Base-by-base conservation (phyloP, 768 basidiomycete genomes). In the Hydnum rufescens region DNA sequence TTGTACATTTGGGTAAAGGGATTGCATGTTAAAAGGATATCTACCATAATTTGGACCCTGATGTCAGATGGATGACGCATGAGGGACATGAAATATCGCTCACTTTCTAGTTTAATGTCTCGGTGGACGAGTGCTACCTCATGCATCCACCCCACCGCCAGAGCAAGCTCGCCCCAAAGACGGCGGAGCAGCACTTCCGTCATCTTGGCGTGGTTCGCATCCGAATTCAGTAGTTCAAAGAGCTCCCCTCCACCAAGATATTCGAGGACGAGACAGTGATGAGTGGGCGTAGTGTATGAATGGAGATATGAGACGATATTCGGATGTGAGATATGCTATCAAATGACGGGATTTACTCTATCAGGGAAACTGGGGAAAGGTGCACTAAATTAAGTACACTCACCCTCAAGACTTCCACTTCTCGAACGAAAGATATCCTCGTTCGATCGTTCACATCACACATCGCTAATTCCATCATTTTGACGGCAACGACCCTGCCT, bases 121-220 rank as follows among this genome's bases (percentile, higher is more conserved):
- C 89, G 73, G 64, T 93, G 89, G 1, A 93, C 87, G 36, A 90
- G 71, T 1, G 78, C 79, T 13, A 83, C 81, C 34, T 74, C 70
- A 60, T 93, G 88, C 75, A 93, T 78, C 84, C 86, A 93, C 3
- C 75, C 78, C 0, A 90, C 80, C 4, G 80, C 87, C 32, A 73
- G 72, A 54, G 74, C 76, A 3, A 93, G 69, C 64, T 90, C 89
- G 31, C 70, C 69, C 71, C 80, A 87, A 46, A 90, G 77, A 26
- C 84, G 65, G 43, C 75, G 65, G 3, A 87, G 65, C 18, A 82
- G 71, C 4, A 65, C 65, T 58, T 77, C 73, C 26, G 61, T 56
- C 60, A 66, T 63, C 39, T 60, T 53, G 19, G 52, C 39, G 42
- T 63, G 57, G 53, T 64, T 60, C 16, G 56, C 58, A 8, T 55